Evolutionary conservation across 176 grass and related monocot genomes (phyloP), one percentile per base, ranked within the genome.

Genomic region (Ananas comosus): DNA sequence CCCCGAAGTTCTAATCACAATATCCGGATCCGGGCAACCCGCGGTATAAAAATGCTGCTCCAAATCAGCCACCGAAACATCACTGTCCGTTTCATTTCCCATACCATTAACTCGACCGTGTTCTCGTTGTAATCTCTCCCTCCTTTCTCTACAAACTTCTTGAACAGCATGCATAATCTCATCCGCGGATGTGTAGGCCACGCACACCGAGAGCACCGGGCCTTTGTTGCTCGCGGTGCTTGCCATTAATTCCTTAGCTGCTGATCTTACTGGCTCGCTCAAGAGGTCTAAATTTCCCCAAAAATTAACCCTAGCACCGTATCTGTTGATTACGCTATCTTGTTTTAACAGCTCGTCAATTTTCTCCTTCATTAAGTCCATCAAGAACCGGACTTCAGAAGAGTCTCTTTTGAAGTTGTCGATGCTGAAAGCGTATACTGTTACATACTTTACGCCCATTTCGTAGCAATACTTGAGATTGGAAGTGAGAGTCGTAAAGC

Each of bases 291-390:
- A 65, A 50, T 76, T 78, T 12, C 92, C 92, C 88, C 88, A 91
- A 49, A 96, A 96, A 51, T 89, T 89, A 70, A 92, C 73, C 74
- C 72, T 91, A 21, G 80, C 78, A 53, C 86, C 73, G 16, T 82
- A 22, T 76, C 74, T 87, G 69, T 87, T 77, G 22, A 92, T 81
- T 48, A 96, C 23, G 53, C 58, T 85, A 13, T 49, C 72, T 53
- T 89, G 83, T 3, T 86, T 79, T 11, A 87, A 25, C 12, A 96
- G 27, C 24, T 92, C 79, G 0, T 85, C 88, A 57, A 96, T 87
- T 64, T 96, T 96, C 52, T 89, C 80, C 69, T 85, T 85, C 86
- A 96, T 87, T 13, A 92, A 64, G 67, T 87, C 72, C 92, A 96
- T 92, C 65, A 96, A 82, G 22, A 76, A 28, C 16, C 78, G 70